These are phyloP conservation scores for Diplocarpon rosae DNA, from an alignment of 2,329 filamentous ascomycete genomes.

Conservation along the genomic window DNA sequence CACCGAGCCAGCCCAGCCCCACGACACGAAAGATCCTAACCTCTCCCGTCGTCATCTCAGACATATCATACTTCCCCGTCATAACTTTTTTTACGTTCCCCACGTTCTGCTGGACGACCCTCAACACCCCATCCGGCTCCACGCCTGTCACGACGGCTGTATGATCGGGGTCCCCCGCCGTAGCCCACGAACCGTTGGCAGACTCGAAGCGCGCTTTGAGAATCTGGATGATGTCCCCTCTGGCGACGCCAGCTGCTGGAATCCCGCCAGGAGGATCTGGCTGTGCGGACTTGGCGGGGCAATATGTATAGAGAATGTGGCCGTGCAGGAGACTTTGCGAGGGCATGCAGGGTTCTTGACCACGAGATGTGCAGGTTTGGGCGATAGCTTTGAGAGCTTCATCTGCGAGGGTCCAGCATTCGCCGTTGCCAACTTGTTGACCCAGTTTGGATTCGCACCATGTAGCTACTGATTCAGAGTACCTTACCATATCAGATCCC, in stretches of 20 bases:
- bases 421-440: slow-evolving; percentile 28
- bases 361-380: slow-evolving; percentile 11
- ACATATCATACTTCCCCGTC: slow-evolving; percentile 23
- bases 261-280: slow-evolving; percentile 18
- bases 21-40: slow-evolving; percentile 27
- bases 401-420: slow-evolving; percentile 30
- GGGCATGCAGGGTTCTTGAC: slow-evolving; percentile 25
- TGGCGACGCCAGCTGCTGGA: slow-evolving; percentile 20
- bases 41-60: slow-evolving; percentile 24
- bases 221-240: slow-evolving; percentile 30
- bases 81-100: slow-evolving; percentile 25
- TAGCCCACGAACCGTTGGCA: slow-evolving; percentile 19
- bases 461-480: slow-evolving; percentile 24
- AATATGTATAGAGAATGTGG: slow-evolving; percentile 25
- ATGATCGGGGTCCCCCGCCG: slow-evolving; percentile 27
- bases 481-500: slow-evolving; percentile 7
- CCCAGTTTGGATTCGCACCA: slow-evolving; percentile 26
- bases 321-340: slow-evolving; percentile 27
- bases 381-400: slow-evolving; percentile 24
- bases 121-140: slow-evolving; percentile 19
- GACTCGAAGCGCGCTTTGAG: slow-evolving; percentile 23
- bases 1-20: slow-evolving; percentile 21
- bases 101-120: slow-evolving; percentile 28
- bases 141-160: slow-evolving; percentile 26
- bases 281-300: slow-evolving; percentile 13